Evolutionary conservation across 129 eudicot genomes (phyloP).

Genomic region (Ambrosia artemisiifolia): DNA sequence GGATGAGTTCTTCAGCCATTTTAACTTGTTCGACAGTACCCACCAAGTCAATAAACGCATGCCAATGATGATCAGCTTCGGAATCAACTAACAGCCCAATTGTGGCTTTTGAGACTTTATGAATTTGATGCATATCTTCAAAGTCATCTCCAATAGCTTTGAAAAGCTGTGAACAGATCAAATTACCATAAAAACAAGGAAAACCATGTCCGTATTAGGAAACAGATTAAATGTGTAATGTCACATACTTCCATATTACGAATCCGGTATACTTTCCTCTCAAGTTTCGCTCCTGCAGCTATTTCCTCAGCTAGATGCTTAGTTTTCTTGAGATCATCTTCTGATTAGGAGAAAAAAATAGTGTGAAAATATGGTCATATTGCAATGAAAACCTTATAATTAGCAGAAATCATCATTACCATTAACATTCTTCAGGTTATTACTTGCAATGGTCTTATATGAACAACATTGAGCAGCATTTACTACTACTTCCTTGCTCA

Average conservation of each 20-base stretch:
- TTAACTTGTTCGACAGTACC: constrained; percentile 26
- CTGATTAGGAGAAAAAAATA: constrained; percentile 5
- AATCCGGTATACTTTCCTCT: constrained; percentile 25
- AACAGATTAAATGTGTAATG: neutral
- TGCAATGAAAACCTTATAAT: constrained; percentile 2
- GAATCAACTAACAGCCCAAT: constrained; percentile 20
- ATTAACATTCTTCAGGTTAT: neutral
- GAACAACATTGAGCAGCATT: neutral
- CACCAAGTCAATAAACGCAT: constrained; percentile 19
- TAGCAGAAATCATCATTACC: neutral
- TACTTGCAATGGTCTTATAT: neutral
- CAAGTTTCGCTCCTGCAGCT: constrained; percentile 18
- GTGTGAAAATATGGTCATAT: neutral
- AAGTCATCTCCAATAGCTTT: neutral
- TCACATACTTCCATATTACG: constrained; percentile 16
- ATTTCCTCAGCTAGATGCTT: constrained; percentile 19
- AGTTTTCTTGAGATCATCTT: constrained; percentile 15
- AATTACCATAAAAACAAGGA: neutral
- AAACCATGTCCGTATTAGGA: neutral
- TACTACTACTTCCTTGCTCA: neutral
- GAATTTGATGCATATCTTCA: constrained; percentile 7
- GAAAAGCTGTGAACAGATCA: constrained; percentile 13
- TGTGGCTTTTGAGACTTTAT: constrained; percentile 18
- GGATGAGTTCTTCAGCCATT: constrained; percentile 29
- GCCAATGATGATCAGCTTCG: neutral